Evolutionary conservation across 352 stramenopile species (phyloP).

Genomic region (Phytophthora pisi): DNA sequence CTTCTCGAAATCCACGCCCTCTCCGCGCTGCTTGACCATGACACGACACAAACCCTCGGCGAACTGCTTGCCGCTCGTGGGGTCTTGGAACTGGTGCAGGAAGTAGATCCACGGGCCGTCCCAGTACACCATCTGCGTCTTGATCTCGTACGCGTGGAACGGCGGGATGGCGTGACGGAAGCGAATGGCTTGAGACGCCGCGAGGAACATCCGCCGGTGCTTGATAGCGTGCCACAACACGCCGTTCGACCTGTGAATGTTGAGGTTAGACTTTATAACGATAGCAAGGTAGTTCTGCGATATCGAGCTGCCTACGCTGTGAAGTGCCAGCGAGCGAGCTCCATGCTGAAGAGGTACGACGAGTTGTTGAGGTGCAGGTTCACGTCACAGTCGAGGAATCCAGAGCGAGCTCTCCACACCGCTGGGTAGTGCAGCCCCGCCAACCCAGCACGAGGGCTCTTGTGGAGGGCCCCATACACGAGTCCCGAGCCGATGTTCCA

Average conservation of each 20-base stretch:
- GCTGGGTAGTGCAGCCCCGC: conserved; percentile 67
- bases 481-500: conserved; percentile 79
- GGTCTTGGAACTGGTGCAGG: conserved; percentile 65
- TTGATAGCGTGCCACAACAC: conserved; percentile 67
- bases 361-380: conserved; percentile 90
- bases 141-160: conserved; percentile 64
- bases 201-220: conserved; percentile 65
- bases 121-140: conserved; percentile 50
- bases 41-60: conserved; percentile 54
- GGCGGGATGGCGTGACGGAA: conserved; percentile 57
- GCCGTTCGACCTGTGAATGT: conserved; percentile 33
- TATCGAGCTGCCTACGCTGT: conserved; percentile 49
- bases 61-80: conserved; percentile 52
- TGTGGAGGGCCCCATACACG: conserved; percentile 58
- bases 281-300: neutral
- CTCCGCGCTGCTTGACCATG: conserved; percentile 33
- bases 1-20: conserved; percentile 32
- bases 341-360: conserved; percentile 83
- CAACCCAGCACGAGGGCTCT: conserved; percentile 50
- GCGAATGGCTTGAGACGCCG: conserved; percentile 61
- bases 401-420: conserved; percentile 72
- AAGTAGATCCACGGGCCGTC: conserved; percentile 69
- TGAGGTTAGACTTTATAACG: neutral
- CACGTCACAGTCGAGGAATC: conserved; percentile 83
- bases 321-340: conserved; percentile 89